phyloP scores from a whole-genome alignment of 2,329 filamentous ascomycete species.

The Colletotrichum sp. region DNA sequence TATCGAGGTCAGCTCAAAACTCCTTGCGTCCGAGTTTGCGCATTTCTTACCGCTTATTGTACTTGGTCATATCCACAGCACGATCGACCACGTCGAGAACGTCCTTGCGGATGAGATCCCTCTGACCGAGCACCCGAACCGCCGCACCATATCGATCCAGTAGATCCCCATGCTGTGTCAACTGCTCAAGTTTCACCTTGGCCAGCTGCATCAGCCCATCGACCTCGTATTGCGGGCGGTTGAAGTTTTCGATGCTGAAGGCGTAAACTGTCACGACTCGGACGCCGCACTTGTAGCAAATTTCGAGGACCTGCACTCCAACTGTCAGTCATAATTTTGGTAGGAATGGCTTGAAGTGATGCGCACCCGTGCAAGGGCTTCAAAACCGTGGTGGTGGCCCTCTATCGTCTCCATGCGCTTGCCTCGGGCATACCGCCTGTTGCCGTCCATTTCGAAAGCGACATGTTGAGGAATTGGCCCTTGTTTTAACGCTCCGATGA shows the following conservation, averaged over 20 bases:
- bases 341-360: background rate
- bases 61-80: constrained; percentile 83
- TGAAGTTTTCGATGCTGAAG: constrained; percentile 99
- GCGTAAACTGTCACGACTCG: constrained; percentile 98
- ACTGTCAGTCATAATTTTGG: constrained; percentile 22
- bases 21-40: background rate
- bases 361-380: constrained; percentile 84
- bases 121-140: constrained; percentile 84
- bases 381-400: constrained; percentile 94
- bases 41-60: constrained; percentile 74
- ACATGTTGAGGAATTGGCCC: constrained; percentile 94
- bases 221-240: constrained; percentile 94
- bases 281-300: constrained; percentile 97
- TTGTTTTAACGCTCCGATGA: constrained; percentile 88
- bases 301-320: constrained; percentile 78
- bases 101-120: constrained; percentile 83
- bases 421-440: constrained; percentile 86
- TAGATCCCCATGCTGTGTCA: constrained; percentile 91
- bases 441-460: constrained; percentile 99
- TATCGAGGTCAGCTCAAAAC: constrained; percentile 28
- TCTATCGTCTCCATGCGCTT: constrained; percentile 96
- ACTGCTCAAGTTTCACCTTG: constrained; percentile 90
- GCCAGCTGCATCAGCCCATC: constrained; percentile 98
- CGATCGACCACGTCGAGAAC: constrained; percentile 88
- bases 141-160: constrained; percentile 91